Base-by-base conservation (phyloP, 2,329 filamentous ascomycete genomes). In the Pseudopyrenochaeta lycopersici region DNA sequence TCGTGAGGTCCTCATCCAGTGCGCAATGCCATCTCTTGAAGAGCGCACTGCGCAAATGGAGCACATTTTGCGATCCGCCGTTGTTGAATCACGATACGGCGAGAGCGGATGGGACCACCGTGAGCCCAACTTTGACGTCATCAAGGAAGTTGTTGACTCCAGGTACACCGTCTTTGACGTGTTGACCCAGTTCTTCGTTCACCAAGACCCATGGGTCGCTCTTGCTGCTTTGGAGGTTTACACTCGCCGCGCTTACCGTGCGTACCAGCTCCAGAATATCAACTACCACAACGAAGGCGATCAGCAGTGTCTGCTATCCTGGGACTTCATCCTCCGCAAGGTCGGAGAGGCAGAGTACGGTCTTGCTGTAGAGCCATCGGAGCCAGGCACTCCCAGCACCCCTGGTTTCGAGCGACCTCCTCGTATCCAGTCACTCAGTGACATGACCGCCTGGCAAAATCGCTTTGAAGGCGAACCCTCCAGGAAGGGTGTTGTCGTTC, bases 91-190 rank as follows among this genome's bases (percentile, higher is more conserved):
- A n/a, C 89, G 91, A 65, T 99, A 99, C 71, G 95, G 95, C 54
- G 95, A 99, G 84, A 93, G 91, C 56, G 93, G 94, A 46, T 97
- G 91, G 90, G 94, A 97, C 61, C 95, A 99, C 80, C 86, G 95
- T 63, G 91, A 97, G 78, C 95, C 95, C 42, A 91, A 90, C 78
- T 81, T 96, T 48, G 90, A 96, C 18, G 83, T 96, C 61, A 89
- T 99, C 80, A 97, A 97, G 83, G 95, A 99, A 77, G 93, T 99
- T 29, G 92, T 99, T 46, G 95, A 99, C 78, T 98, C 95, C 49
- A 96, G 96, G 81, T 98, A 96, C 82, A 98, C 94, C 36, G 95
- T 99, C 61, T 97, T 97, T 67, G 95, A 99, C 73, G 95, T 99
- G 15, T 79, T 99, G 63, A 90, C 94, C 7, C 88, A 92, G 52